Percentiles rank a stretch among this genome's conserved stretches.
Evolutionary conservation across 495 filamentous ascomycete species (phyloP).

Genomic region (Aspergillus olivimuriae): DNA sequence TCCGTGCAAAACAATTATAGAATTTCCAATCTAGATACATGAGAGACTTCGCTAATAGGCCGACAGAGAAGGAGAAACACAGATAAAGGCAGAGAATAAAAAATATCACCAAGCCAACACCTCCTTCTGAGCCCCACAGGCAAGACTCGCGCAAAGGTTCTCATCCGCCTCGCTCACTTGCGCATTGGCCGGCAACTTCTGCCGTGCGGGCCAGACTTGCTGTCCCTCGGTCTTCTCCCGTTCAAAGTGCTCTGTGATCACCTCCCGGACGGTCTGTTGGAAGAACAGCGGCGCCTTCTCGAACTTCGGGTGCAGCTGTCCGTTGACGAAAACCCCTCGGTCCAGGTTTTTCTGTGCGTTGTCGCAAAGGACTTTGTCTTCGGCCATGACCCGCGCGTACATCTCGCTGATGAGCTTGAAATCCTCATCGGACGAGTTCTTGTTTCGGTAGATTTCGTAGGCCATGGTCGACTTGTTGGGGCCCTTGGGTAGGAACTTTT

Average conservation of each 20-base stretch:
- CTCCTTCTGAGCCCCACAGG: conserved; percentile 21
- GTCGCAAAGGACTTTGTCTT: conserved; percentile 45
- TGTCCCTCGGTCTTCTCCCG: conserved; percentile 28
- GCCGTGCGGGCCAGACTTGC: conserved; percentile 39
- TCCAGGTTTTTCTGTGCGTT: conserved; percentile 40
- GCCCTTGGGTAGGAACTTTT: conserved; percentile 35
- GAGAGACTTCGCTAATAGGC: too few relatives aligned
- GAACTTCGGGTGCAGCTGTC: conserved; percentile 42
- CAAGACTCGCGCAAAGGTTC: conserved; percentile 17
- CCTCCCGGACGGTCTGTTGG: conserved; percentile 32
- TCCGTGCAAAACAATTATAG: too few relatives aligned
- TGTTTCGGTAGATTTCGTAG: conserved; percentile 46
- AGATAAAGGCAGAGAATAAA: neutral
- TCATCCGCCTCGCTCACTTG: conserved; percentile 24
- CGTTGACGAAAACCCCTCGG: conserved; percentile 42
- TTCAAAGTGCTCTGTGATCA: conserved; percentile 31
- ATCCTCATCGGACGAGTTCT: conserved; percentile 34
- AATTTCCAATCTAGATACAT: too few relatives aligned
- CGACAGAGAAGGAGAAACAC: neutral
- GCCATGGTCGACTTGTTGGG: conserved; percentile 25
- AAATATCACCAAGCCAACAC: conserved; percentile 23
- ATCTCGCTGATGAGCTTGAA: conserved; percentile 38
- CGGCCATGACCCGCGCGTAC: conserved; percentile 38
- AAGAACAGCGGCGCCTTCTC: conserved; percentile 43
- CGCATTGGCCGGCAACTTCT: conserved; percentile 15